Evolutionary conservation across 129 eudicot species (phyloP).

Genomic region (Centaurea solstitialis): DNA sequence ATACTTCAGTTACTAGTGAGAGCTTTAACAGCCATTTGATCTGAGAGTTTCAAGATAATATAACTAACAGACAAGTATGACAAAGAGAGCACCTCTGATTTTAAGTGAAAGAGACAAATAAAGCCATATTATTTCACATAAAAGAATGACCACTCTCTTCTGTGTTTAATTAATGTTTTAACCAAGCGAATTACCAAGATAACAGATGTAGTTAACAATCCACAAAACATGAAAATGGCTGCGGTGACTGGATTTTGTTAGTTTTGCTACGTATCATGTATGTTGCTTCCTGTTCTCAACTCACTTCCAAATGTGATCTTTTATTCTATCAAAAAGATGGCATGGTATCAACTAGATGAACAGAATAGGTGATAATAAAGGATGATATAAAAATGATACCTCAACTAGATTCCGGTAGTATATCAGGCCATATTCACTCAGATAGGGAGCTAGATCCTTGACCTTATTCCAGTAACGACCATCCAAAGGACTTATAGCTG

Average conservation of each 20-base stretch:
- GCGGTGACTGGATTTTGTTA: too few species aligned
- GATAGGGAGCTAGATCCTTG: conserved; percentile 72
- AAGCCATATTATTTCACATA: too few species aligned
- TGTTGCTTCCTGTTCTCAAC: too few species aligned
- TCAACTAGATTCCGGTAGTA: conserved; percentile 79
- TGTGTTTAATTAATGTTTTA: too few species aligned
- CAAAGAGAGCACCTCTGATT: not conserved
- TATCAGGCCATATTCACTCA: conserved; percentile 90
- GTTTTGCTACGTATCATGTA: too few species aligned
- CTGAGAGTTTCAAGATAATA: conserved; percentile 27
- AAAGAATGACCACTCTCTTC: too few species aligned
- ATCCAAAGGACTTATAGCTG: conserved; percentile 82
- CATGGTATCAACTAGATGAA: not conserved
- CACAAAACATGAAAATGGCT: not conserved
- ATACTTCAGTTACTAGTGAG: conserved; percentile 73
- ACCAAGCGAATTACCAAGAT: not conserved
- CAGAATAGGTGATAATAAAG: not conserved
- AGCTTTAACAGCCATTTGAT: conserved; percentile 86
- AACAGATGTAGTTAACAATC: not conserved
- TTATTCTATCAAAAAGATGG: not conserved
- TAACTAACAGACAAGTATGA: not conserved
- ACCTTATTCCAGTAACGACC: conserved; percentile 87
- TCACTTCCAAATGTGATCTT: too few species aligned
- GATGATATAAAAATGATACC: conserved; percentile 40
- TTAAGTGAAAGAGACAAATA: too few species aligned